Evolutionary conservation across 1,284 basidiomycete species (phyloP).

Genomic region (Pseudozyma thailandica): DNA sequence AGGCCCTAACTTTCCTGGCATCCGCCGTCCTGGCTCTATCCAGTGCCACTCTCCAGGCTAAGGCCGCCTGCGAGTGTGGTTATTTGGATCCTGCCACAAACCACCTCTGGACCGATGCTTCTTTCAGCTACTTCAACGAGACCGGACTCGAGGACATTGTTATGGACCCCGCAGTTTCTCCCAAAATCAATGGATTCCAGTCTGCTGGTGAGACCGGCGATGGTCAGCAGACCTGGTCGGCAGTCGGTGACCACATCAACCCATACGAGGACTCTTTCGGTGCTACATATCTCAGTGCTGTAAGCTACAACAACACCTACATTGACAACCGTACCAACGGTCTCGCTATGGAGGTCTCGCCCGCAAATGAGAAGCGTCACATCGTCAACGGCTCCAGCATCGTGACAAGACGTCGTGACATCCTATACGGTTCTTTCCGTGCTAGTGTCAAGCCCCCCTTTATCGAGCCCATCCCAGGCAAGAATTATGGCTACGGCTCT

Average conservation of each 20-base stretch:
- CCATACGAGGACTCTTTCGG: slow-evolving; percentile 55
- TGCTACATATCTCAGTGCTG: slow-evolving; percentile 45
- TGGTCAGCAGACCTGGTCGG: slow-evolving; percentile 51
- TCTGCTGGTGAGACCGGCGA: slow-evolving; percentile 42
- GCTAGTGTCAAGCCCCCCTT: slow-evolving; percentile 48
- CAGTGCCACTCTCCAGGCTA: slow-evolving; percentile 19
- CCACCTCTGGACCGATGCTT: slow-evolving; percentile 59
- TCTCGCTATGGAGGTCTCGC: slow-evolving; percentile 51
- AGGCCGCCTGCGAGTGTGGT: slow-evolving; percentile 55
- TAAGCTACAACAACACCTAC: slow-evolving; percentile 53
- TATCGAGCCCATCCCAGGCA: slow-evolving; percentile 22
- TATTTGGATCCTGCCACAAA: slow-evolving; percentile 55
- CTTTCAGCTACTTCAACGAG: slow-evolving; percentile 62
- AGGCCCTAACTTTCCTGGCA: slow-evolving; percentile 15
- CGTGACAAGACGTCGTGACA: slow-evolving; percentile 54
- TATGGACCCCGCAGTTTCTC: slow-evolving; percentile 38
- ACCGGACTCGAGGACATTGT: slow-evolving; percentile 48
- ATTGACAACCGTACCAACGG: slow-evolving; percentile 42
- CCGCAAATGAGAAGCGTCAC: slow-evolving; percentile 40
- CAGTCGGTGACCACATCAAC: slow-evolving; percentile 45
- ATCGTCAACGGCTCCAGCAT: slow-evolving; percentile 48
- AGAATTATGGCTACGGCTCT: slow-evolving; percentile 33
- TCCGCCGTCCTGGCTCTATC: slow-evolving; percentile 35
- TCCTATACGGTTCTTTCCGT: slow-evolving; percentile 59
- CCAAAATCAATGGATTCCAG: slow-evolving; percentile 27